These are phyloP conservation scores for Mycosphaerelloides madeirae DNA, from an alignment of 2,329 filamentous ascomycete genomes.

Conservation along the genomic window DNA sequence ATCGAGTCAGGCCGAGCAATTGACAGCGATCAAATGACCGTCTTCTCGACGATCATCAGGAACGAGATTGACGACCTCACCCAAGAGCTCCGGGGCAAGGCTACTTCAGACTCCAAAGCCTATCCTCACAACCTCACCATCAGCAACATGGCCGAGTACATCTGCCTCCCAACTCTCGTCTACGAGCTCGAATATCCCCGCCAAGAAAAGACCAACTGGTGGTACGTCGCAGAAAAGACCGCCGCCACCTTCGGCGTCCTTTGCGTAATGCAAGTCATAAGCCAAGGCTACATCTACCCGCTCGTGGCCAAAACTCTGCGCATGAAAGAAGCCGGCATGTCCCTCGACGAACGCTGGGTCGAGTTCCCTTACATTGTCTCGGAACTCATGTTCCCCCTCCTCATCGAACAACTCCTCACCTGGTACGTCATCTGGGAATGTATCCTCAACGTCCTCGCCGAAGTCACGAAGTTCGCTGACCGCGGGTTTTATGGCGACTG, in stretches of 20 bases:
- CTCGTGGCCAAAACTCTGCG: slow-evolving; percentile 62
- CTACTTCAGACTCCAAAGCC: slow-evolving; percentile 44
- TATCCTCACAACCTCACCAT: slow-evolving; percentile 68
- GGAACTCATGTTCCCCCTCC: slow-evolving; percentile 71
- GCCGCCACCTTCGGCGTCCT: slow-evolving; percentile 67
- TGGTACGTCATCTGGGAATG: slow-evolving; percentile 78
- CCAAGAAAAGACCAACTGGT: slow-evolving; percentile 65
- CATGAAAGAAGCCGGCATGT: slow-evolving; percentile 63
- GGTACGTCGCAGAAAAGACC: slow-evolving; percentile 68
- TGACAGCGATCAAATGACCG: slow-evolving; percentile 56
- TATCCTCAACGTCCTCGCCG: slow-evolving; percentile 66
- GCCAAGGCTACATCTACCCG: slow-evolving; percentile 72
- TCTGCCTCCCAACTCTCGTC: slow-evolving; percentile 68
- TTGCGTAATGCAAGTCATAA: slow-evolving; percentile 73
- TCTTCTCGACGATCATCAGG: slow-evolving; percentile 62
- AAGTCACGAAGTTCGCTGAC: slow-evolving; percentile 72
- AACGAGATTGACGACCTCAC: slow-evolving; percentile 61
- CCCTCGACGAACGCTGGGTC: slow-evolving; percentile 56
- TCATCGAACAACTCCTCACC: slow-evolving; percentile 70
- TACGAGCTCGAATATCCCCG: slow-evolving; percentile 77
- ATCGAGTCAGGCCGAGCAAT: slow-evolving; percentile 59
- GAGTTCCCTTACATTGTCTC: slow-evolving; percentile 71
- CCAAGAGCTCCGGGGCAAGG: slow-evolving; percentile 62
- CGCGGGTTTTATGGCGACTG: slow-evolving; percentile 23
- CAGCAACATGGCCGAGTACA: slow-evolving; percentile 58